A percentile compares a stretch with the other conserved stretches of the same genome.
phyloP scores from a whole-genome alignment of 768 basidiomycete genomes.

The Tulasnella sp. region DNA sequence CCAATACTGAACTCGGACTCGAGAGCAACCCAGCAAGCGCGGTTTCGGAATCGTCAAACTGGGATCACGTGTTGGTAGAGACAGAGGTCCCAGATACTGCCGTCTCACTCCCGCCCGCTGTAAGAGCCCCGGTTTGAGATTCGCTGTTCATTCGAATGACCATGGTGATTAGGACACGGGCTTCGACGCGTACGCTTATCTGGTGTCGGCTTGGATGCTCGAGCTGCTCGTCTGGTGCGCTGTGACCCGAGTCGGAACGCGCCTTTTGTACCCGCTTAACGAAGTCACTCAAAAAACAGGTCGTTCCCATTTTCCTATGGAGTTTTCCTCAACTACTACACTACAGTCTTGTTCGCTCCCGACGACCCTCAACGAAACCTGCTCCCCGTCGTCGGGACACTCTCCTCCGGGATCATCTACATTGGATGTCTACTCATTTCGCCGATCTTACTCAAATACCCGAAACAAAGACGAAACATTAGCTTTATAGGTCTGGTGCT shows the following conservation, averaged over 20 bases:
- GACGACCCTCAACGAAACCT: background rate
- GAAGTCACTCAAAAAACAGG: background rate
- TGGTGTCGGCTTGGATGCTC: constrained; percentile 9
- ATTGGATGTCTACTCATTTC: background rate
- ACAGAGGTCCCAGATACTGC: background rate
- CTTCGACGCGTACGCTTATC: constrained; percentile 17
- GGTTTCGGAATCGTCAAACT: background rate
- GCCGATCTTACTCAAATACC: background rate
- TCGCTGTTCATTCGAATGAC: background rate
- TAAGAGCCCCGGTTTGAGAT: background rate
- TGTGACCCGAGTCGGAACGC: background rate
- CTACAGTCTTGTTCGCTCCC: background rate
- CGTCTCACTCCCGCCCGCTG: background rate
- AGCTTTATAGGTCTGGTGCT: background rate
- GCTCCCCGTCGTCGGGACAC: constrained; percentile 15
- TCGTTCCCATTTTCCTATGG: constrained; percentile 16
- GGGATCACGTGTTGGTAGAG: background rate
- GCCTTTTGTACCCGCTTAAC: background rate
- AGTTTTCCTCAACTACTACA: constrained; percentile 16
- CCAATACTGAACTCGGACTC: background rate
- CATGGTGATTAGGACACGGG: background rate
- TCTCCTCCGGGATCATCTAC: constrained; percentile 16
- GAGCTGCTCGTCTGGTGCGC: constrained; percentile 17
- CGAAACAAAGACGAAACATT: background rate
- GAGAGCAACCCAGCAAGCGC: background rate